Percentiles rank a stretch among this genome's conserved stretches.
Evolutionary conservation across 2,329 filamentous ascomycete genomes (phyloP).

Genomic region (Alternaria panax): DNA sequence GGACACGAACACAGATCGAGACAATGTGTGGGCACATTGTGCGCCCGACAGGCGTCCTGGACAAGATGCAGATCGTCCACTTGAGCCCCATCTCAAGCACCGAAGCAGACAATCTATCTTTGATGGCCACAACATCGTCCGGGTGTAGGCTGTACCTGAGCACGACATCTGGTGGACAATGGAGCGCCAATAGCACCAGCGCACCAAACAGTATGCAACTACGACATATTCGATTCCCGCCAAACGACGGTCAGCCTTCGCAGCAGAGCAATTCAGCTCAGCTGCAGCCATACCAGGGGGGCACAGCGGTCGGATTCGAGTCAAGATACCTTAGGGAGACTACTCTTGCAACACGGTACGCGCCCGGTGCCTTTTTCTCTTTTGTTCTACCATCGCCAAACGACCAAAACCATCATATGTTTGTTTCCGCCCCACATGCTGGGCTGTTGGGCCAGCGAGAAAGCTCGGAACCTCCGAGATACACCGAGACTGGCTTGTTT

Average conservation of each 20-base stretch:
- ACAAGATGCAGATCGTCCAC: constrained; percentile 75
- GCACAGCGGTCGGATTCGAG: constrained; percentile 35
- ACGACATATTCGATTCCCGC: constrained; percentile 95
- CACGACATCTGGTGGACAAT: constrained; percentile 76
- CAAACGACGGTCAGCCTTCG: constrained; percentile 52
- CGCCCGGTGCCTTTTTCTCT: constrained; percentile 91
- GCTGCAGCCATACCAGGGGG: constrained; percentile 40
- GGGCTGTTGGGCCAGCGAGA: constrained; percentile 74
- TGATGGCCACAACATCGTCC: constrained; percentile 89
- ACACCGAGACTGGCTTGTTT: constrained; percentile 82
- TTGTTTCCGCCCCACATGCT: constrained; percentile 86
- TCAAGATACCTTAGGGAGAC: constrained; percentile 44
- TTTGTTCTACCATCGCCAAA: constrained; percentile 72
- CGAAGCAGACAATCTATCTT: constrained; percentile 82
- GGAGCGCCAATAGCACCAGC: constrained; percentile 66
- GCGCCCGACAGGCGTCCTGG: constrained; percentile 71
- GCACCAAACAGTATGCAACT: constrained; percentile 95
- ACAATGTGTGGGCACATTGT: constrained; percentile 87
- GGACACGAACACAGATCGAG: constrained; percentile 61
- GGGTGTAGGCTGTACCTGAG: constrained; percentile 93
- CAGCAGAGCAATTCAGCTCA: constrained; percentile 36
- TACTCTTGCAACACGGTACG: constrained; percentile 66
- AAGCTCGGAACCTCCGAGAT: constrained; percentile 64
- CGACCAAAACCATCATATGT: constrained; percentile 71
- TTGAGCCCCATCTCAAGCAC: constrained; percentile 83